Percentiles rank a stretch among this genome's conserved stretches.
phyloP scores from a whole-genome alignment of 441 rosid species.

The Viola pubescens region DNA sequence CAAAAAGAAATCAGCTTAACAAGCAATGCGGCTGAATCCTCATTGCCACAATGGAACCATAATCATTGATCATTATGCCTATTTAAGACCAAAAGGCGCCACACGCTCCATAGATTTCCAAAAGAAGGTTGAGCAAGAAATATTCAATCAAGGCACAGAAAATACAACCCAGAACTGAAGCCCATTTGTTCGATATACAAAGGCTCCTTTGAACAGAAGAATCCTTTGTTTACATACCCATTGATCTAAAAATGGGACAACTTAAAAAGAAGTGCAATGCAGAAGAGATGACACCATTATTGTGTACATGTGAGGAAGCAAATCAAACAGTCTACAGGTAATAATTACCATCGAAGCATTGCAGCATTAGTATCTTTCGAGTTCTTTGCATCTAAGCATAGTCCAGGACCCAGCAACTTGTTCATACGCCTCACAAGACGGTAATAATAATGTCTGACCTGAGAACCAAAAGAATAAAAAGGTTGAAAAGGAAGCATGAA shows the following conservation, averaged over 20 bases:
- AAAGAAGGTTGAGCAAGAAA: not conserved
- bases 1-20: not conserved
- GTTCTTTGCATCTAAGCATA: constrained; percentile 92
- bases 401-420: constrained; percentile 83
- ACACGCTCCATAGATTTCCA: not conserved
- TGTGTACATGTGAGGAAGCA: not conserved
- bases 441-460: constrained; percentile 98
- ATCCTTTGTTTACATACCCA: no score
- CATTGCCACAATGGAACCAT: not conserved
- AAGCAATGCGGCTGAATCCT: not conserved
- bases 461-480: constrained; percentile 21
- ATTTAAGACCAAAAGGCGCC: no score
- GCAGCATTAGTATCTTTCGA: constrained; percentile 97
- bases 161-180: no score
- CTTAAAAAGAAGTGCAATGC: no score
- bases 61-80: not conserved
- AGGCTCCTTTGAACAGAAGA: no score
- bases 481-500: constrained; percentile 18
- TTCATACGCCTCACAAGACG: constrained; percentile 97
- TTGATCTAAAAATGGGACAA: no score
- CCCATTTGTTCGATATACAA: no score
- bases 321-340: constrained; percentile 1
- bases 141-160: not conserved
- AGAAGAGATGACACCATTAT: no score
- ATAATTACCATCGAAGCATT: constrained; percentile 88